phyloP scores from a whole-genome alignment of 306 rosid genomes.

The Glycyrrhiza uralensis region DNA sequence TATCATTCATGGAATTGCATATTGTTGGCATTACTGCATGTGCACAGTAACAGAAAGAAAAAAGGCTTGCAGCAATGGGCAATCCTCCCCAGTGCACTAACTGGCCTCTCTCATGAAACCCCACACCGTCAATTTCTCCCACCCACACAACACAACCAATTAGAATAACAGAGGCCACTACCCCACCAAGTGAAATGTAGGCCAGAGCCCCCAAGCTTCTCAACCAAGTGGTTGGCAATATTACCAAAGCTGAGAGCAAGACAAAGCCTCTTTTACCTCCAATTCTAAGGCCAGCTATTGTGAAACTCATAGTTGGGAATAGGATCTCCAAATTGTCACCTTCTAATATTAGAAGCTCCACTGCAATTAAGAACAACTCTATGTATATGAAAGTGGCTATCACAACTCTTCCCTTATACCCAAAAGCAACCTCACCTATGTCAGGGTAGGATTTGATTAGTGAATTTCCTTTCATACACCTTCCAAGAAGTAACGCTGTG shows the following conservation, averaged over 20 bases:
- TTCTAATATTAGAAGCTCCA: constrained; percentile 62
- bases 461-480: constrained; percentile 53
- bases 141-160: constrained; percentile 48
- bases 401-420: constrained; percentile 45
- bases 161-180: constrained; percentile 48
- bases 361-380: constrained; percentile 50
- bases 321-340: constrained; percentile 63
- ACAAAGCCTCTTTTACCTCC: constrained; percentile 46
- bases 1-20: constrained; percentile 54
- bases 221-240: constrained; percentile 73
- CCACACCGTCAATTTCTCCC: constrained; percentile 58
- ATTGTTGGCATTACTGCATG: constrained; percentile 71
- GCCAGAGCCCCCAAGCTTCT: constrained; percentile 52
- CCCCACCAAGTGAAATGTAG: constrained; percentile 64
- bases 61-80: constrained; percentile 52
- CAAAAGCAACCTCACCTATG: constrained; percentile 64
- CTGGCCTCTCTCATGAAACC: constrained; percentile 39
- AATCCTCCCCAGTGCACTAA: constrained; percentile 34
- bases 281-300: constrained; percentile 29
- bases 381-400: constrained; percentile 46
- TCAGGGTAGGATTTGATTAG: constrained; percentile 49
- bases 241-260: constrained; percentile 40
- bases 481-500: constrained; percentile 55
- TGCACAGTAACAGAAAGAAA: constrained; percentile 53
- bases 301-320: constrained; percentile 45